phyloP scores from a whole-genome alignment of 306 rosid species.

The Medicago arabica region DNA sequence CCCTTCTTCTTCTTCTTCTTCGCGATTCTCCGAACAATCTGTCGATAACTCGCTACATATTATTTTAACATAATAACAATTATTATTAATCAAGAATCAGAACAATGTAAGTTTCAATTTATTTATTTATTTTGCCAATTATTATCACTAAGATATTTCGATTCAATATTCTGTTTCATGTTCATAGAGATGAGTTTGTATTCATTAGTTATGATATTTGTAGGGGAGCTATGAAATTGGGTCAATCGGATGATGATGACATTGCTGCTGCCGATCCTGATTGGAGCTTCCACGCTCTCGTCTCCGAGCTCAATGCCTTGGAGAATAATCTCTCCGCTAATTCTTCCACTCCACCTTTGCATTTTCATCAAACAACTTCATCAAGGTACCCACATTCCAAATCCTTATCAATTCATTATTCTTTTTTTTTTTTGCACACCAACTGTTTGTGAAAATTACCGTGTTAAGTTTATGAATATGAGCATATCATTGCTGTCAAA shows the following conservation, averaged over 20 bases:
- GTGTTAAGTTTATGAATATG: background rate
- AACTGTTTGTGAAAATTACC: background rate
- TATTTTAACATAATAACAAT: no score
- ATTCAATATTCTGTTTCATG: constrained; percentile 2
- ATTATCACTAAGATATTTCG: constrained; percentile 7
- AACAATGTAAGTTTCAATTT: constrained; percentile 25
- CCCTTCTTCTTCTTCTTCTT: no score
- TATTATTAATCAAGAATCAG: background rate
- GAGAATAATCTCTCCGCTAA: constrained; percentile 55
- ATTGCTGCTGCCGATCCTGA: constrained; percentile 70
- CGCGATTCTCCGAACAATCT: no score
- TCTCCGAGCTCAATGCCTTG: constrained; percentile 68
- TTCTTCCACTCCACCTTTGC: constrained; percentile 50
- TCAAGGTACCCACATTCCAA: constrained; percentile 45
- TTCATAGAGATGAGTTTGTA: background rate
- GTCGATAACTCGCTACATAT: no score
- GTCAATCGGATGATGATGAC: constrained; percentile 55
- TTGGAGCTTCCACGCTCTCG: constrained; percentile 71
- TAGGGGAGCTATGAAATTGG: constrained; percentile 70
- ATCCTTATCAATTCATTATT: background rate
- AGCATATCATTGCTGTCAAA: background rate
- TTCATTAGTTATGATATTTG: background rate
- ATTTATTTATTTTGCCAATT: background rate
- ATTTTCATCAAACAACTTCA: constrained; percentile 41
- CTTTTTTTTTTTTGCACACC: constrained; percentile 4